Evolutionary conservation across 2,329 filamentous ascomycete genomes (phyloP), one percentile per base, ranked within the genome.

Genomic region (Aureobasidium sp.): DNA sequence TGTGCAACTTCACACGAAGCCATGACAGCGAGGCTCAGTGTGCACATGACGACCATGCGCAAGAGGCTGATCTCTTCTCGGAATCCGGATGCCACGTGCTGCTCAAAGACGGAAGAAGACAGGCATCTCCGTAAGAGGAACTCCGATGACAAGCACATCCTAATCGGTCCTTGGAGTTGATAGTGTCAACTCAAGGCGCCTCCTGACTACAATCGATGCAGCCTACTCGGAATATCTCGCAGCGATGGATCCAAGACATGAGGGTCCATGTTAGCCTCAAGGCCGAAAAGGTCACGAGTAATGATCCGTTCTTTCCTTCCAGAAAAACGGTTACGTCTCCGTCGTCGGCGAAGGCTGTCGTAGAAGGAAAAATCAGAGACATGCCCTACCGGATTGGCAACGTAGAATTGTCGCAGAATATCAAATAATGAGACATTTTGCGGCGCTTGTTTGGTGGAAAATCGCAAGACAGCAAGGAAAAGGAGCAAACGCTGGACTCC

Each of bases 401-500:
- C 57, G 57, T 49, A 60, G 57, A 60, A 42, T 37, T 60, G 57
- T 60, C 57, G 44, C 57, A 60, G 45, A 51, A 60, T 49, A 20
- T 49, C 34, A 49, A 42, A 60, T 60, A 49, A 41, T 60, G 57
- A 60, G 57, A 60, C 57, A 60, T 41, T 51, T 41, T 7, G 25
- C 27, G 57, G 25, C 55, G 20, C 41, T 39, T 58, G 55, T 47
- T 29, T 58, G 55, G 41, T 57, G 53, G 53, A 45, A 45, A 57
- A 25, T 41, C 20, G 25, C 14, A 48, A 27, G 15, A 8, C 42
- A 45, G 45, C 45, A 31, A 48, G 27, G 25, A 39, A 27, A 37
- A 47, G 31, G 39, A 36, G 45, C 53, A 37, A 58, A 58, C 55
- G 20, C 31, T 48, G 7, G 2, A 25, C 53, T 57, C 53, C 53